Conservation (phyloP, 768 basidiomycete genomes). For the Leccinum arenicola region DNA sequence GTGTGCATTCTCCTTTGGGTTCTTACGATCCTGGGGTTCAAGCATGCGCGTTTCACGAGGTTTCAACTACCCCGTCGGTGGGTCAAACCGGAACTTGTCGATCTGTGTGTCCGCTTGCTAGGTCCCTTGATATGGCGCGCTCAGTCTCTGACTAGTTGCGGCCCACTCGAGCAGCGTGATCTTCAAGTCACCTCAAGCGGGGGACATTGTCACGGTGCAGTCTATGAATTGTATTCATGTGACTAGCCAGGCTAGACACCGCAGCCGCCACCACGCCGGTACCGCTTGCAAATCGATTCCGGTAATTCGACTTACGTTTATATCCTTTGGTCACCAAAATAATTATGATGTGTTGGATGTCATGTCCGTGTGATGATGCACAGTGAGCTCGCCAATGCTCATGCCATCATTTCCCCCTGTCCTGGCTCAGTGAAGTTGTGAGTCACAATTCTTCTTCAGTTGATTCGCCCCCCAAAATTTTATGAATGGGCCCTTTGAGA, state of each 20-base stretch:
- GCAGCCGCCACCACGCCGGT: slow-evolving; percentile 18
- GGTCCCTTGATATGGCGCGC: neutral
- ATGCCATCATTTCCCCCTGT: slow-evolving; percentile 1
- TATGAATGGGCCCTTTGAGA: slow-evolving; percentile 5
- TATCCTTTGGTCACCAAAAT: slow-evolving; percentile 11
- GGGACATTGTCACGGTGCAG: neutral
- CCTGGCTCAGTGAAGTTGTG: slow-evolving; percentile 3
- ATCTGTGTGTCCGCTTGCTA: slow-evolving; percentile 3
- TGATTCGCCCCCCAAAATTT: slow-evolving; percentile 15
- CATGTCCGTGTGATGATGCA: slow-evolving; percentile 26
- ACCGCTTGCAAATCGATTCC: slow-evolving; percentile 18
- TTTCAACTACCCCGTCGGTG: slow-evolving; percentile 11
- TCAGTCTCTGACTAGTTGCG: neutral
- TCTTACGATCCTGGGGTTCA: slow-evolving; percentile 11
- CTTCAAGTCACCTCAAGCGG: slow-evolving; percentile 7
- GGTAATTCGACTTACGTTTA: slow-evolving; percentile 18
- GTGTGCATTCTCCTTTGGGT: slow-evolving; percentile 26
- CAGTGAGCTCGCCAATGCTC: slow-evolving; percentile 5
- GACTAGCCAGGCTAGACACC: neutral
- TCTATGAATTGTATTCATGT: slow-evolving; percentile 1
- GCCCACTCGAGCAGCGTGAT: neutral
- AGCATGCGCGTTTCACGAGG: slow-evolving; percentile 19
- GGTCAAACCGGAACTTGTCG: slow-evolving; percentile 1
- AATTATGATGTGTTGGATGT: slow-evolving; percentile 18
- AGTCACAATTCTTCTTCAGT: slow-evolving; percentile 1